A percentile compares a stretch with the other conserved stretches of the same genome.
These are phyloP conservation scores for Amanita muscaria DNA, from an alignment of 768 basidiomycete genomes.

Conservation along the genomic window DNA sequence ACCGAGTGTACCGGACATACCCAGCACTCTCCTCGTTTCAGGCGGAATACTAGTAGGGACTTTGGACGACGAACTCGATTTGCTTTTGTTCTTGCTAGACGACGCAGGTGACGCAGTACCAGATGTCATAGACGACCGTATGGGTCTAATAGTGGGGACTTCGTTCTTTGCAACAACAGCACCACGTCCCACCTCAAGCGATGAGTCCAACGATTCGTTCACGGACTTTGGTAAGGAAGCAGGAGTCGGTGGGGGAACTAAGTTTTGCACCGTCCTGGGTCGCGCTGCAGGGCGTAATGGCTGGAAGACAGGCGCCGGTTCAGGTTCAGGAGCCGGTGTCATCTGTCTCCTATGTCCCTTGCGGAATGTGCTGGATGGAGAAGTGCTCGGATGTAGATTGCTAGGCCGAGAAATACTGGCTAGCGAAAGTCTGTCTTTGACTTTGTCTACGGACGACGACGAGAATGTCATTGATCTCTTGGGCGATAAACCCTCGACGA, in stretches of 20 bases:
- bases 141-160: conserved; percentile 27
- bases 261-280: conserved; percentile 15
- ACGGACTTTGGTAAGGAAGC: too few relatives aligned
- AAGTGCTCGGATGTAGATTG: too few relatives aligned
- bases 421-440: conserved; percentile 11
- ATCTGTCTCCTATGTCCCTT: conserved; percentile 43
- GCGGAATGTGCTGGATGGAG: conserved; percentile 18
- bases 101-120: conserved; percentile 15
- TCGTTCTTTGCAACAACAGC: too few relatives aligned
- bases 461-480: conserved; percentile 17
- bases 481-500: conserved; percentile 24
- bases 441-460: conserved; percentile 10
- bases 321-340: conserved; percentile 50
- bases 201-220: conserved; percentile 14
- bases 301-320: conserved; percentile 50
- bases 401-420: too few relatives aligned
- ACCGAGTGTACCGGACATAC: conserved; percentile 62
- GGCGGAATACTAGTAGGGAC: conserved; percentile 34
- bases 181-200: conserved; percentile 17
- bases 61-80: not conserved
- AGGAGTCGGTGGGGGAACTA: conserved; percentile 6
- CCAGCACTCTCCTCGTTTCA: conserved; percentile 45
- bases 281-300: conserved; percentile 42
- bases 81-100: conserved; percentile 12
- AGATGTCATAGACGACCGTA: conserved; percentile 29